Evolutionary conservation across 2,329 filamentous ascomycete species (phyloP).

Genomic region (Nannizziopsis arthrosporioides): DNA sequence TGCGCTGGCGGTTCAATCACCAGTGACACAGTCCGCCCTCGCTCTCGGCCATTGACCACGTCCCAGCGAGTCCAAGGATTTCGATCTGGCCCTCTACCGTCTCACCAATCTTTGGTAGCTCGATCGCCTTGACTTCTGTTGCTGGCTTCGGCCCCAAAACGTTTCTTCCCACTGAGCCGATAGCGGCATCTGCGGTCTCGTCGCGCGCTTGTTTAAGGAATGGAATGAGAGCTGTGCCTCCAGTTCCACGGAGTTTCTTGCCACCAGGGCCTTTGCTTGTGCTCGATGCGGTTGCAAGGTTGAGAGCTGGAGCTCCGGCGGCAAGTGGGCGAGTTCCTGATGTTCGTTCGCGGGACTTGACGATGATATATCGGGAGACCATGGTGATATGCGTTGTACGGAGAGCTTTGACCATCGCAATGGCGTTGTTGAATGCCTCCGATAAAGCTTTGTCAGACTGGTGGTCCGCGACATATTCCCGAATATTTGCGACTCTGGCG

Average conservation of each 20-base stretch:
- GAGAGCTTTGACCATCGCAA: conserved; percentile 65
- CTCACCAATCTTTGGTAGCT: conserved; percentile 44
- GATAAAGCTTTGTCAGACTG: conserved; percentile 53
- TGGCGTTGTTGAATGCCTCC: conserved; percentile 79
- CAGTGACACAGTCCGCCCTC: conserved; percentile 52
- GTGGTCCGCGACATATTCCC: conserved; percentile 60
- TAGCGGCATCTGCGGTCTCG: conserved; percentile 85
- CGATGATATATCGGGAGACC: conserved; percentile 87
- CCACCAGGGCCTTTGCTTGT: conserved; percentile 32
- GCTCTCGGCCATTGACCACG: conserved; percentile 79
- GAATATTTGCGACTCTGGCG: conserved; percentile 69
- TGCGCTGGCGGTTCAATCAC: conserved; percentile 22
- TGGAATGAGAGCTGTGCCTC: conserved; percentile 83
- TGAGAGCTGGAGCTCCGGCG: conserved; percentile 39
- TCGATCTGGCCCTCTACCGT: conserved; percentile 44
- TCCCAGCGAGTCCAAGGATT: conserved; percentile 63
- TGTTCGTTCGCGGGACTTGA: conserved; percentile 67
- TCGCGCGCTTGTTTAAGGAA: conserved; percentile 95
- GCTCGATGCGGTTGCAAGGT: conserved; percentile 16
- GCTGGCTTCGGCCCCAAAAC: conserved; percentile 44
- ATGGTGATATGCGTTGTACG: conserved; percentile 94
- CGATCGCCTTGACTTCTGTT: conserved; percentile 25
- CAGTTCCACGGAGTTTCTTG: conserved; percentile 70
- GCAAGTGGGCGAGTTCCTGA: conserved; percentile 38
- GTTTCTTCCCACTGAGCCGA: conserved; percentile 53